Percentiles rank a stretch among this genome's conserved stretches.
phyloP scores from a whole-genome alignment of 805 yeast genomes.

The Lipomyces yamanashiensis region DNA sequence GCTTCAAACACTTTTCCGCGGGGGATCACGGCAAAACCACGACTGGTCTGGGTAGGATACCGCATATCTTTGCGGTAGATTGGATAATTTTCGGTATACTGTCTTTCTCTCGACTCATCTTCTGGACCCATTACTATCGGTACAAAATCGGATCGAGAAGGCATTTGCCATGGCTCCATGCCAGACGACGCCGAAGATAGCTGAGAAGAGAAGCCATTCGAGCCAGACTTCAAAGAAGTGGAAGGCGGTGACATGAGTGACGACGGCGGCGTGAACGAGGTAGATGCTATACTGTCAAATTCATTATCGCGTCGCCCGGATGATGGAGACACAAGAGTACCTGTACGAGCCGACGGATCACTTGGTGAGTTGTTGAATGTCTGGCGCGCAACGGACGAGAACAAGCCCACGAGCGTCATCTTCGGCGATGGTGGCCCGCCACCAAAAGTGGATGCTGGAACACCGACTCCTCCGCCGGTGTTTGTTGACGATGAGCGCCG shows the following conservation, averaged over 20 bases:
- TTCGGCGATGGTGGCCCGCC: conserved; percentile 29
- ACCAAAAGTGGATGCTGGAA: not conserved
- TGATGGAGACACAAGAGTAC: not conserved
- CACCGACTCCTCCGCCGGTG: not conserved
- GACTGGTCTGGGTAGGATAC: conserved; percentile 57
- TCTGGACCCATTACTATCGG: conserved; percentile 30
- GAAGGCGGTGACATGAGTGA: conserved; percentile 19
- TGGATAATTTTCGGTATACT: conserved; percentile 82
- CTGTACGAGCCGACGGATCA: conserved; percentile 19
- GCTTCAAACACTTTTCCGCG: conserved; percentile 53
- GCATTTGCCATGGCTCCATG: conserved; percentile 27
- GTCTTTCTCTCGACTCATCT: conserved; percentile 57
- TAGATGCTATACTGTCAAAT: conserved; percentile 3
- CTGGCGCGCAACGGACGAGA: conserved; percentile 35
- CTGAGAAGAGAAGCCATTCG: conserved; percentile 1
- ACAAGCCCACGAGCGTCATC: conserved; percentile 31
- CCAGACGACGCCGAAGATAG: conserved; percentile 21
- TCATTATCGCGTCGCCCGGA: conserved; percentile 11
- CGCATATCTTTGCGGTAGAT: conserved; percentile 67
- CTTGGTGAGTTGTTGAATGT: conserved; percentile 21
- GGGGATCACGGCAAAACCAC: conserved; percentile 53
- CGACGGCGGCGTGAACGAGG: conserved; percentile 33
- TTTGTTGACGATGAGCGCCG: not conserved
- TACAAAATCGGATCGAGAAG: conserved; percentile 7
- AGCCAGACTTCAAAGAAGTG: not conserved